A percentile compares a stretch with the other conserved stretches of the same genome.
phyloP scores from a whole-genome alignment of 306 rosid genomes.

The Calophaca sinica region DNA sequence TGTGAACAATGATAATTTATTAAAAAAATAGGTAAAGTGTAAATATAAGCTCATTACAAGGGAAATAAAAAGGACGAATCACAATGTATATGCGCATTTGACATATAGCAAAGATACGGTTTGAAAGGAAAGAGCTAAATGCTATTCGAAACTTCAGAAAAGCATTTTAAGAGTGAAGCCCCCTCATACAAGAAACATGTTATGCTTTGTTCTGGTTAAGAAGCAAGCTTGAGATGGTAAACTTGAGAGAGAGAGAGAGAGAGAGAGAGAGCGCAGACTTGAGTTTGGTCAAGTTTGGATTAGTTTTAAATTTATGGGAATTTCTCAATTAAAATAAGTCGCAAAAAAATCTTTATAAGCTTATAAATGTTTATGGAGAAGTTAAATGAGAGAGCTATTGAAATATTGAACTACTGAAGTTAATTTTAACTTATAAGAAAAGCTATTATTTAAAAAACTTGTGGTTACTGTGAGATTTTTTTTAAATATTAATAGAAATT shows the following conservation, averaged over 20 bases:
- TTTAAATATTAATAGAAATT: no score
- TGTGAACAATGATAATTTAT: neutral
- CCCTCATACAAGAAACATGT: neutral
- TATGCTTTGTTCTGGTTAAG: neutral
- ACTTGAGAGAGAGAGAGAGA: neutral
- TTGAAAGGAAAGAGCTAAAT: neutral
- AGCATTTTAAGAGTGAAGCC: conserved; percentile 7
- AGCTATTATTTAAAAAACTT: no score
- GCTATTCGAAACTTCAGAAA: conserved; percentile 13
- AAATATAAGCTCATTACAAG: neutral
- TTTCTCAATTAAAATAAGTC: no score
- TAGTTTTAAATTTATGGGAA: neutral
- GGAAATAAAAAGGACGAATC: neutral
- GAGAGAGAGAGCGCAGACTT: neutral
- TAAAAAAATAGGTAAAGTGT: neutral
- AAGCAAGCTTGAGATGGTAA: neutral
- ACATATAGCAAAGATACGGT: neutral
- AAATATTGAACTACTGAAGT: no score
- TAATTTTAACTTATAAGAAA: no score
- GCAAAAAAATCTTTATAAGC: no score
- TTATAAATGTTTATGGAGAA: no score
- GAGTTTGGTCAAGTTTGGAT: neutral
- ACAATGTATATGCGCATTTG: neutral
- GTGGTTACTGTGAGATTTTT: no score
- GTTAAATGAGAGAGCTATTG: no score